phyloP scores from a whole-genome alignment of 78 protist species.

The Blattamonas nauphoetae region DNA sequence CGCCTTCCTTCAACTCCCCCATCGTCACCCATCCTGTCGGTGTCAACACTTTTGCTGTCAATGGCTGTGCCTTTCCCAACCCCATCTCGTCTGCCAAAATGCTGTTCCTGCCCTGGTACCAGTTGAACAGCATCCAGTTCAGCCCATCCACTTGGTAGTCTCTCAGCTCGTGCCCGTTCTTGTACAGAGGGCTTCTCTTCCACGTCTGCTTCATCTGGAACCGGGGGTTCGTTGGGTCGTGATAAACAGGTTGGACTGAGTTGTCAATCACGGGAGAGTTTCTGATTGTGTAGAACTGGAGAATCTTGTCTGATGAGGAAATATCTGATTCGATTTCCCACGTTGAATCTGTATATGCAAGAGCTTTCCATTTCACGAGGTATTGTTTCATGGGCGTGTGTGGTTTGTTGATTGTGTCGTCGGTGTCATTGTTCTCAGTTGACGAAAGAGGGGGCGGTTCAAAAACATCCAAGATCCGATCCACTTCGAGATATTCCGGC shows the following conservation, averaged over 20 bases:
- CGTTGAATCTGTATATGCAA: not conserved
- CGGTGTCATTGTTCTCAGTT: not conserved
- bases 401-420: not conserved
- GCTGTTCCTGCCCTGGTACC: not conserved
- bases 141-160: slow-evolving; percentile 21
- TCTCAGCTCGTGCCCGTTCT: too few relatives aligned
- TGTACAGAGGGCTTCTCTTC: too few relatives aligned
- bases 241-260: too few relatives aligned
- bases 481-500: not conserved
- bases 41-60: too few relatives aligned
- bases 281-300: not conserved
- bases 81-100: slow-evolving; percentile 25
- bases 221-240: too few relatives aligned
- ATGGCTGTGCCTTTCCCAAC: slow-evolving; percentile 37
- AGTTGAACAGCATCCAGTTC: slow-evolving; percentile 8
- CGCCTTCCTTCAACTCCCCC: too few relatives aligned
- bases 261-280: too few relatives aligned
- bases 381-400: not conserved
- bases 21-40: too few relatives aligned
- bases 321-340: slow-evolving; percentile 10
- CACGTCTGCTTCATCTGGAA: too few relatives aligned
- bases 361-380: slow-evolving; percentile 25
- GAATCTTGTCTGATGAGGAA: not conserved
- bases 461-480: not conserved
- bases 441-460: not conserved